phyloP scores from a whole-genome alignment of 2,329 filamentous ascomycete species.

The Fusarium sp. region DNA sequence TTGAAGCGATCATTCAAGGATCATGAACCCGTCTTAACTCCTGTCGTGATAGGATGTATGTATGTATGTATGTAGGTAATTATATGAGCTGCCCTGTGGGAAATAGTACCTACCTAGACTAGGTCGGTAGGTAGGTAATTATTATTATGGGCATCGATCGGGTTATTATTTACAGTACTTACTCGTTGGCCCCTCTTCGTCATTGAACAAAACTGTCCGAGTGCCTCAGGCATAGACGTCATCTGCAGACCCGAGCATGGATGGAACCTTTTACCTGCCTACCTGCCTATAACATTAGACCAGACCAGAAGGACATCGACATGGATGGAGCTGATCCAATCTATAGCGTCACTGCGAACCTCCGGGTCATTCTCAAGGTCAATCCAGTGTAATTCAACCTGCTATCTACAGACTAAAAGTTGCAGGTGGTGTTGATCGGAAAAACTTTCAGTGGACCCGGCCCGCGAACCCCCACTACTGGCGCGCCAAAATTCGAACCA shows the following conservation, averaged over 20 bases:
- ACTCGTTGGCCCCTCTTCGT: neutral
- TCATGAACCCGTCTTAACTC: neutral
- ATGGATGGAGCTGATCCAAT: slow-evolving; percentile 1
- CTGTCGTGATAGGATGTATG: neutral
- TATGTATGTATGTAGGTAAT: neutral
- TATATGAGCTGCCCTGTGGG: neutral
- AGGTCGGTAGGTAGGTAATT: neutral
- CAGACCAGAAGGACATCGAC: neutral
- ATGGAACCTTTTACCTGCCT: neutral
- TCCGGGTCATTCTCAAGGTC: neutral
- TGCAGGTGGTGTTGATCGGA: slow-evolving; percentile 38
- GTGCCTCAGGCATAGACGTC: slow-evolving; percentile 31
- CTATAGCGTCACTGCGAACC: slow-evolving; percentile 5
- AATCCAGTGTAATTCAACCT: slow-evolving; percentile 8
- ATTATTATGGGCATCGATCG: neutral
- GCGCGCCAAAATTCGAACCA: slow-evolving; percentile 49
- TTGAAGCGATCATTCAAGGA: slow-evolving; percentile 3
- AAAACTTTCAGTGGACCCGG: slow-evolving; percentile 48
- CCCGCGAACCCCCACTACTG: slow-evolving; percentile 30
- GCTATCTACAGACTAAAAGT: slow-evolving; percentile 6
- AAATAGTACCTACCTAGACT: neutral
- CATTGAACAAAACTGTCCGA: slow-evolving; percentile 11
- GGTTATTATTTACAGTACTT: neutral
- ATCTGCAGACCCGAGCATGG: slow-evolving; percentile 2
- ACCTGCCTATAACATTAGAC: neutral